Evolutionary conservation across 169 alveolate species (phyloP), one percentile per base, ranked within the genome.

Genomic region (Eimeria maxima): DNA sequence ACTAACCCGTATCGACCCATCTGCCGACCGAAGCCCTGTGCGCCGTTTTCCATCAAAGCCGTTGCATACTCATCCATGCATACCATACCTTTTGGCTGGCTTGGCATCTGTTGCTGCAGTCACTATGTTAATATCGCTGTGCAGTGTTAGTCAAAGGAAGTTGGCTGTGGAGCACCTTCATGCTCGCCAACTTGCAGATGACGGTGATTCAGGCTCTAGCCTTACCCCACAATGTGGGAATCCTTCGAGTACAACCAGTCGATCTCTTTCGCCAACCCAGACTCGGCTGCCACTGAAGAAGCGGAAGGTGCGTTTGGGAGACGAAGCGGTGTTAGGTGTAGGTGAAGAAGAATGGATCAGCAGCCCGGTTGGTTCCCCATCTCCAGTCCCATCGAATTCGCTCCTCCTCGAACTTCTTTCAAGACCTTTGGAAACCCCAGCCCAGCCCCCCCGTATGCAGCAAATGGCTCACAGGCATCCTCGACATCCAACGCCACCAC

Each of bases 141-240:
- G 80, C 50, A 69, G n/a, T 69, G 80, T 33, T 22, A 69, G 50
- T 47, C 80, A 69, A 7, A 33, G 80, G 80, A 69, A 50, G n/a
- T 33, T 29, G 50, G 50, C 50, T 69, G 2, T 22, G 50, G n/a
- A 16, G 50, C 11, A n/a, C 80, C 27, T 69, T n/a, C 16, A 69
- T 29, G 18, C 27, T 1, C 80, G 80, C 80, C 80, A 29, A 13
- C 80, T 69, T 27, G 27, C 80, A 29, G n/a, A 69, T 29, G 80
- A 33, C 29, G 50, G 50, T 24, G 29, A 69, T 1, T 1, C 80
- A 45, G 13, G 22, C 80, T 13, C 50, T 10, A 16, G 16, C n/a
- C n/a, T 69, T 69, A 69, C 50, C 50, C 50, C 50, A 47, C 80
- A 29, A 6, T 69, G 80, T 33, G 80, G 45, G 45, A 47, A 10